Evolutionary conservation across 768 basidiomycete species (phyloP), one percentile per base, ranked within the genome.

Genomic region (Kwoniella dendrophila): DNA sequence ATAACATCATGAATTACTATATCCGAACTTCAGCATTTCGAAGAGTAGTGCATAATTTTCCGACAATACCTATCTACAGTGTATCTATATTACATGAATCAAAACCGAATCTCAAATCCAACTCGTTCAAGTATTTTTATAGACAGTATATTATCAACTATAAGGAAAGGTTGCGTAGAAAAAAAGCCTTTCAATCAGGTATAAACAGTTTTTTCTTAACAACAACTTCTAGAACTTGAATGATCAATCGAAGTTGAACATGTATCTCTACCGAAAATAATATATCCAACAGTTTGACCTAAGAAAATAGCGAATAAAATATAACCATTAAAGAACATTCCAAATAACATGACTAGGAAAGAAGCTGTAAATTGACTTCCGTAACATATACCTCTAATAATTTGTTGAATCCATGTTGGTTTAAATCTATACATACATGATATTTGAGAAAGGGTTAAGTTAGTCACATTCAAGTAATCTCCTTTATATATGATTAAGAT

Each of bases 301-400:
- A 76, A 41, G 68, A 77, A 77, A 58, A 80, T 79, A 7, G 67
- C 72, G 33, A 80, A 59, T 24, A 80, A 67, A 58, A 80, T 63
- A 33, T 63, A 74, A 1, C 75, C 77, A 62, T 79, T 79, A 69
- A 67, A 79, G 64, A 72, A 78, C 78, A 78, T 79, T 33, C 67
- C 74, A 24, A 76, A 67, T 0, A 74, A 51, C 67, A 73, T 69
- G 27, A 74, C 74, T 6, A 72, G 56, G 67, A 74, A 77, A 2
- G 78, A 70, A 5, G 73, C 72, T 3, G 68, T 64, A 70, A 78
- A 78, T 56, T 75, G 74, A 12, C 71, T 45, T 12, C 72, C 73
- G 59, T 79, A 76, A 33, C 71, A 59, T 14, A 71, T 34, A 20
- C 63, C 66, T 20, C 78, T 57, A 27, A 79, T 34, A 16, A 74